Evolutionary conservation across 257 asterid species (phyloP).

Genomic region (Nicotiana tomentosiformis): DNA sequence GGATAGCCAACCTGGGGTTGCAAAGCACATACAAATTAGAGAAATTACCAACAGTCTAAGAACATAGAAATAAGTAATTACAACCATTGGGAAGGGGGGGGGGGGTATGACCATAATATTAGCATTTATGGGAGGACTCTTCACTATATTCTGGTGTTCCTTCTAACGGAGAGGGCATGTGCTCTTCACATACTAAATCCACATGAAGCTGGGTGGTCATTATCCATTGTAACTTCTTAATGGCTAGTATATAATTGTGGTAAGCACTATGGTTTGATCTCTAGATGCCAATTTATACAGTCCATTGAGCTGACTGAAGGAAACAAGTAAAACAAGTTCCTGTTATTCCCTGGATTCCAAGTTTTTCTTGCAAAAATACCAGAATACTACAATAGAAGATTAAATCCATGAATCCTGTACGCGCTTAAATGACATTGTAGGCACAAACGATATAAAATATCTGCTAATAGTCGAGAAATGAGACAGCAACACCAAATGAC

Average conservation of each 20-base stretch:
- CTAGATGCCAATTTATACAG: background rate
- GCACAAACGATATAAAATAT: background rate
- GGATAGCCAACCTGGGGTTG: conserved; percentile 83
- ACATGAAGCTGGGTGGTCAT: background rate
- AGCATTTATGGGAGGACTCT: background rate
- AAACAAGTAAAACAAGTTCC: background rate
- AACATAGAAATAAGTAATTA: conserved; percentile 3
- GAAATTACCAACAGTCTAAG: conserved; percentile 2
- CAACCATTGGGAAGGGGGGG: background rate
- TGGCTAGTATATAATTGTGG: background rate
- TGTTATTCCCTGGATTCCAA: background rate
- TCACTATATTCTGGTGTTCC: background rate
- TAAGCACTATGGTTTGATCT: background rate
- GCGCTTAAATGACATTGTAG: background rate
- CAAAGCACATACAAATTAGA: conserved; percentile 1
- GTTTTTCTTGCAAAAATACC: background rate
- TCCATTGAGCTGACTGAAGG: conserved; percentile 1
- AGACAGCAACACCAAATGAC: background rate
- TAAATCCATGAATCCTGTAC: background rate
- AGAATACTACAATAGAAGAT: background rate
- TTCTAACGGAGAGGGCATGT: background rate
- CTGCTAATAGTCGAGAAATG: background rate
- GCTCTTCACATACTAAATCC: background rate
- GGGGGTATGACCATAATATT: background rate
- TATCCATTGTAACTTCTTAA: background rate